Conservation (phyloP, 768 basidiomycete species). For the Leccinum broughii region DNA sequence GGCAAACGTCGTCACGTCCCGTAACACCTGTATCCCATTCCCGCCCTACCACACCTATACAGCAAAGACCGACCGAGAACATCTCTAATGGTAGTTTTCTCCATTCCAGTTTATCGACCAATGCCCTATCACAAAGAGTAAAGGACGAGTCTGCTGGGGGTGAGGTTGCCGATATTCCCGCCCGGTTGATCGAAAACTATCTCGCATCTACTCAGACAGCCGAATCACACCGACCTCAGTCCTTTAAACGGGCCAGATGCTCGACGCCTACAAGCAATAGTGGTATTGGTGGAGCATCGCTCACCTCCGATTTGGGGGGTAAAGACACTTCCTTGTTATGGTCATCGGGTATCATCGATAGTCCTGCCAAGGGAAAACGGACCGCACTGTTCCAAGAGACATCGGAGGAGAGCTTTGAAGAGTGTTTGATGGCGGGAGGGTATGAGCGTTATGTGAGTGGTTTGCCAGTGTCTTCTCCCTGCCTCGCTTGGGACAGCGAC, state of each 20-base stretch:
- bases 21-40: slow-evolving; percentile 14
- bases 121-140: neutral
- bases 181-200: slow-evolving; percentile 51
- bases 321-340: slow-evolving; percentile 20
- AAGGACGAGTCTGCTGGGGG: slow-evolving; percentile 44
- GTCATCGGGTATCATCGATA: slow-evolving; percentile 59
- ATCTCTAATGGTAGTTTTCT: neutral
- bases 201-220: slow-evolving; percentile 50
- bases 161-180: slow-evolving; percentile 62
- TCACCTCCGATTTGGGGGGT: slow-evolving; percentile 10
- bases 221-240: slow-evolving; percentile 70
- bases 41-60: slow-evolving; percentile 15
- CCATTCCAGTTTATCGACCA: neutral
- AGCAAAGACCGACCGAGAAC: neutral
- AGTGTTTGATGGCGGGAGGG: slow-evolving; percentile 80
- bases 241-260: slow-evolving; percentile 61
- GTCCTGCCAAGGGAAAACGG: slow-evolving; percentile 69
- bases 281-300: slow-evolving; percentile 14
- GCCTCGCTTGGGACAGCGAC: slow-evolving; percentile 3
- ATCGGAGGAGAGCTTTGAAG: slow-evolving; percentile 81
- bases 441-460: slow-evolving; percentile 71
- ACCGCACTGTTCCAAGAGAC: slow-evolving; percentile 80
- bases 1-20: slow-evolving; percentile 18
- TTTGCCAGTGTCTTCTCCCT: neutral
- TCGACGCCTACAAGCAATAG: slow-evolving; percentile 37